phyloP scores from a whole-genome alignment of 208 protist species.

The Leishmania major region DNA sequence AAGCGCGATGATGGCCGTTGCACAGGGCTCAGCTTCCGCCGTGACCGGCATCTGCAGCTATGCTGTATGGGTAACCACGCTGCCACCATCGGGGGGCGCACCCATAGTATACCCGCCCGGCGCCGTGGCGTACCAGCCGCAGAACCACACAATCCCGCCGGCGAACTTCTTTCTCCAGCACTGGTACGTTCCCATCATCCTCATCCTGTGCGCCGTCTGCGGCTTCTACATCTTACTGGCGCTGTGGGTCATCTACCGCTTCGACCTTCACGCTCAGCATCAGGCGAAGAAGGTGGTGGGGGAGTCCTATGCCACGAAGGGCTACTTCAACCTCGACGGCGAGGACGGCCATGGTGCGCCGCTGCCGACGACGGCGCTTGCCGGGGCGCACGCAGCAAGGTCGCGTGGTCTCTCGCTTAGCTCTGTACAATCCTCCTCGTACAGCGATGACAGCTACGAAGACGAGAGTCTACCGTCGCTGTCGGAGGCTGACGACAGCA shows the following conservation, averaged over 20 bases:
- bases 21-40: slow-evolving; percentile 20
- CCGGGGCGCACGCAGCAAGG: too few relatives aligned
- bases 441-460: background rate
- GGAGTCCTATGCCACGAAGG: background rate
- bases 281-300: slow-evolving; percentile 5
- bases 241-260: background rate
- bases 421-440: background rate
- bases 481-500: background rate
- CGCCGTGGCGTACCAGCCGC: background rate
- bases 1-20: background rate
- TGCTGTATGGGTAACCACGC: background rate
- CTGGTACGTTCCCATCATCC: slow-evolving; percentile 2
- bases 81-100: background rate
- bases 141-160: background rate
- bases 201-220: background rate
- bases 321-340: background rate
- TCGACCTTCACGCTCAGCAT: background rate
- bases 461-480: background rate
- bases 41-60: background rate
- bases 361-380: background rate
- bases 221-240: slow-evolving; percentile 11
- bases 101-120: background rate
- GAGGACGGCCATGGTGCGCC: background rate
- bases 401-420: background rate
- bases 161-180: background rate